phyloP scores from a whole-genome alignment of 495 filamentous ascomycete species.

The Parathielavia appendiculata region DNA sequence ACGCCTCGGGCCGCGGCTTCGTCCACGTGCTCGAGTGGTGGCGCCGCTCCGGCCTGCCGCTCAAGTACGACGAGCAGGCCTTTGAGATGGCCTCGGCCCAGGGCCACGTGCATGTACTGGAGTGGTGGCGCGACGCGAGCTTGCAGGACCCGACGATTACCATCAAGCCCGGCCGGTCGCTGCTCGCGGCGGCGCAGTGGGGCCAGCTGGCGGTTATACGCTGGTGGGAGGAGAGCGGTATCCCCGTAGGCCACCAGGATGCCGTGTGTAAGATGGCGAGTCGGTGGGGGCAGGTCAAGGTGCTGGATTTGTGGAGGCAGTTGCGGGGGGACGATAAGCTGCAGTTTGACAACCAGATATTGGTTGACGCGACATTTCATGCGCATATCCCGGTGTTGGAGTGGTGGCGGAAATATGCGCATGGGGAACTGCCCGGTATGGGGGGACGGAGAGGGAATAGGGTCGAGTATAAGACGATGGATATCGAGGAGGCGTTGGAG shows the following conservation, averaged over 20 bases:
- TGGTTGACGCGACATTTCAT: conserved; percentile 82
- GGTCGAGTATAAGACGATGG: conserved; percentile 91
- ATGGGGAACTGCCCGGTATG: conserved; percentile 46
- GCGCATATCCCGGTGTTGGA: conserved; percentile 78
- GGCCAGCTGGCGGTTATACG: conserved; percentile 64
- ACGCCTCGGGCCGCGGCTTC: conserved; percentile 76
- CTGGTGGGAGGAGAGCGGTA: conserved; percentile 78
- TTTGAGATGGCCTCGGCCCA: conserved; percentile 80
- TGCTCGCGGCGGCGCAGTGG: conserved; percentile 73
- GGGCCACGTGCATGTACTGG: conserved; percentile 74
- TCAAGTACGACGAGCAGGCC: conserved; percentile 79
- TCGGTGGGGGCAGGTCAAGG: conserved; percentile 77
- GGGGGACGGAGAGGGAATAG: conserved; percentile 38
- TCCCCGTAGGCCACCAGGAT: conserved; percentile 68
- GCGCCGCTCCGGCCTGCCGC: conserved; percentile 69
- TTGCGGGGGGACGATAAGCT: conserved; percentile 73
- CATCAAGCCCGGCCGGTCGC: conserved; percentile 73
- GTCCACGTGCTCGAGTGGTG: conserved; percentile 88
- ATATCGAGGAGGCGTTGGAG: conserved; percentile 91
- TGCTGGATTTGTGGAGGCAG: conserved; percentile 76
- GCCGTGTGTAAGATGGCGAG: conserved; percentile 77
- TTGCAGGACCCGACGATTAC: conserved; percentile 37
- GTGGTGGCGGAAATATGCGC: conserved; percentile 80
- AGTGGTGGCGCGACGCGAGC: conserved; percentile 80
- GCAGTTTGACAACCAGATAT: conserved; percentile 81